phyloP scores from a whole-genome alignment of 352 stramenopile genomes.

The Blastocystis sp. region DNA sequence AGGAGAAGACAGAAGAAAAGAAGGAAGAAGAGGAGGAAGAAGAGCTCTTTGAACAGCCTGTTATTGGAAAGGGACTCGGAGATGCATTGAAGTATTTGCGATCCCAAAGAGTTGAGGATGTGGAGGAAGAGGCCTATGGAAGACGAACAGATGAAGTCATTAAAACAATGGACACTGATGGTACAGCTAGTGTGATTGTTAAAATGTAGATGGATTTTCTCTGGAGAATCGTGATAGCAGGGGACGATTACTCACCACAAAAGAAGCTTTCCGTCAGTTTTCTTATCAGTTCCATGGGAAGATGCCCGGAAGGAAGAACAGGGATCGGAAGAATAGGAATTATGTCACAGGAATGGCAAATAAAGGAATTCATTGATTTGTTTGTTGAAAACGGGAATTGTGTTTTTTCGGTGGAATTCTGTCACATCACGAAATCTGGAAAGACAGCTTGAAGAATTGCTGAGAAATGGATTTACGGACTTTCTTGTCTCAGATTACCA shows the following conservation, averaged over 20 bases:
- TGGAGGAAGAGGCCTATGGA: slow-evolving; percentile 47
- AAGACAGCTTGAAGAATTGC: background rate
- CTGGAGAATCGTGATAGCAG: slow-evolving; percentile 50
- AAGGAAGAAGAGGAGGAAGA: background rate
- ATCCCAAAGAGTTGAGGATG: background rate
- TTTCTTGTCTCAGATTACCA: background rate
- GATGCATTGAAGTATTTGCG: background rate
- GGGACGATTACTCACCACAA: slow-evolving; percentile 12
- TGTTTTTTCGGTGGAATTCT: background rate
- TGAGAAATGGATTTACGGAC: slow-evolving; percentile 57
- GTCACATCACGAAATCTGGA: background rate
- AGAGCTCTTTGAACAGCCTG: background rate
- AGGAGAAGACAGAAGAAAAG: background rate
- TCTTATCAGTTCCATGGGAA: slow-evolving; percentile 58
- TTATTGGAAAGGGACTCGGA: background rate
- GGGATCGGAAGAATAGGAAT: slow-evolving; percentile 22
- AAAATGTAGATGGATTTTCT: slow-evolving; percentile 37
- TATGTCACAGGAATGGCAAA: slow-evolving; percentile 14
- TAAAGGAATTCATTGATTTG: slow-evolving; percentile 45
- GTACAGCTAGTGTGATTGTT: background rate
- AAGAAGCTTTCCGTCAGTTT: slow-evolving; percentile 49
- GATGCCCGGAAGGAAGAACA: slow-evolving; percentile 49
- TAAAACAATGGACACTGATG: background rate
- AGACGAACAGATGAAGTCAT: slow-evolving; percentile 10
- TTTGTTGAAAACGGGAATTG: slow-evolving; percentile 33